Evolutionary conservation across 2,329 filamentous ascomycete genomes (phyloP), one percentile per base, ranked within the genome.

Genomic region (Arthrinium puccinioides): DNA sequence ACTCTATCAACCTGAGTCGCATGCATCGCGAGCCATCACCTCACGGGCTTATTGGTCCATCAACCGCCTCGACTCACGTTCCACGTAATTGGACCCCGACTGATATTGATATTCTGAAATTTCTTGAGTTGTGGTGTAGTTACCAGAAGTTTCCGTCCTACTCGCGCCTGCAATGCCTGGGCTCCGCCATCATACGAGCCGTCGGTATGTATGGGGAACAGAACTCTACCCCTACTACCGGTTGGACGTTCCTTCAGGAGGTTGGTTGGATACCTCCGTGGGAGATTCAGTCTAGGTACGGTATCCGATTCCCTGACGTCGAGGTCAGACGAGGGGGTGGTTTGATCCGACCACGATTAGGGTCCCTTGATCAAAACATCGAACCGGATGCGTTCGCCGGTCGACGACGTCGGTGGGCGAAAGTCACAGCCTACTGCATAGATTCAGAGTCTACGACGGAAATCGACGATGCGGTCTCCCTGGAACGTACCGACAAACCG

Each of bases 401-500:
- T 9, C 52, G 74, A 19, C 76, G 85, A 32, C 71, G 68, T 41
- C 71, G 79, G 36, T 84, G 78, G 72, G 63, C 62, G 1, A 50
- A 67, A n/a, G 52, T 76, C 16, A 72, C 70, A 0, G 73, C 84
- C 2, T 89, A 80, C 53, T 87, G 83, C 46, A 84, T 94, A 42
- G 86, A 94, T 51, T 70, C 74, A 20, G 66, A 69, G 15, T 62
- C 60, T 24, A 83, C 87, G 0, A 64, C 72, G 20, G 79, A 90
- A 48, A 83, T 92, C 40, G 86, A 94, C 47, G 86, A 94, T 53
- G 86, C 81, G 2, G 61, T 94, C 8, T 90, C 85, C 1, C 52
- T 92, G 7, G 80, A 87, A 52, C 56, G 60, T 31, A 72, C 80
- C 1, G 59, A 66, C 4, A 63, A 57, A 14, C 43, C 67, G 15